phyloP scores from a whole-genome alignment of 2,329 filamentous ascomycete genomes.

The Ophiognomonia clavigignenti-juglandacearum region DNA sequence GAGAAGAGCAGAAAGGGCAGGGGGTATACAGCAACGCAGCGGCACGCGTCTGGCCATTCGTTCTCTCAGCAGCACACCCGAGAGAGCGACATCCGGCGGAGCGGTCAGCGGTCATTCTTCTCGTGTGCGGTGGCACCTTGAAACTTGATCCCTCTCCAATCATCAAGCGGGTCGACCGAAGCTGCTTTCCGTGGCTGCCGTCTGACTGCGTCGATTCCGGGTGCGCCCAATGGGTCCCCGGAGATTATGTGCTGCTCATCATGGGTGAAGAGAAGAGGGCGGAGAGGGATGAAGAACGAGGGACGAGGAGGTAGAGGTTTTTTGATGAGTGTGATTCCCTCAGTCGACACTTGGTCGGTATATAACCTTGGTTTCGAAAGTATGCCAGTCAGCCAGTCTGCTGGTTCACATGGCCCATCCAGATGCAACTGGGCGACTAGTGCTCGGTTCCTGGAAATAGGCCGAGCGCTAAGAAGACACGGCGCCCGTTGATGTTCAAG shows the following conservation, averaged over 20 bases:
- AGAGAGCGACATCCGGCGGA: conserved; percentile 8
- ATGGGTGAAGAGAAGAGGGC: background rate
- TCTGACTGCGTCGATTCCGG: conserved; percentile 11
- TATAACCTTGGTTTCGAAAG: no score
- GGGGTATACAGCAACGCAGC: background rate
- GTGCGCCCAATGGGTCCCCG: background rate
- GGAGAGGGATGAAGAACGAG: background rate
- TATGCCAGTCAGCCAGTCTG: no score
- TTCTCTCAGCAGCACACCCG: no score
- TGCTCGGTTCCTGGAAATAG: background rate
- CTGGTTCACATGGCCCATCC: no score
- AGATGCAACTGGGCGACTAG: background rate
- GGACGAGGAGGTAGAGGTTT: background rate
- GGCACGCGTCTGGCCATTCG: background rate
- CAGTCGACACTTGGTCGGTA: no score
- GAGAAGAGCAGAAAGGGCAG: no score
- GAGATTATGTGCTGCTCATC: background rate
- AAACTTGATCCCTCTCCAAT: conserved; percentile 12
- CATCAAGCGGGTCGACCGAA: conserved; percentile 10
- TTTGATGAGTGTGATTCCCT: no score
- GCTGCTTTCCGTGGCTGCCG: conserved; percentile 12
- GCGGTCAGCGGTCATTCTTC: conserved; percentile 14
- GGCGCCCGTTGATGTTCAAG: no score
- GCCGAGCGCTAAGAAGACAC: conserved; percentile 9
- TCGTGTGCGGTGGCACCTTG: conserved; percentile 15